phyloP scores from a whole-genome alignment of 2,329 filamentous ascomycete genomes.

The Alternaria triticimaculans region DNA sequence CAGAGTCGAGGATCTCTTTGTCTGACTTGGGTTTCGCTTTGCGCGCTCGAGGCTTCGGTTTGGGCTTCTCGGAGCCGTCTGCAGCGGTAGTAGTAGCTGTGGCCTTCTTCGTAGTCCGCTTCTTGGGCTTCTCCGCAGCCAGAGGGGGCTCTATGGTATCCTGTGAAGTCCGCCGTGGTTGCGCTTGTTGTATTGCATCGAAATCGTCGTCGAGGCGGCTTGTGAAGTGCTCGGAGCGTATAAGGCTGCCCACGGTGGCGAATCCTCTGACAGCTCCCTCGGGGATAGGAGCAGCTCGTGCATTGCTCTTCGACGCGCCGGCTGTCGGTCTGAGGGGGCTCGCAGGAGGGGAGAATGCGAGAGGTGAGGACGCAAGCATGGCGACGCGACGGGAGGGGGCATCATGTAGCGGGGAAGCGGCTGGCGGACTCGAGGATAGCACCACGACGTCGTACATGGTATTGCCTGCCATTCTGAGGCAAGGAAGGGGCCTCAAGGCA shows the following conservation, averaged over 20 bases:
- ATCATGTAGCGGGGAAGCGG: constrained; percentile 27
- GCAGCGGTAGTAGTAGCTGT: background rate
- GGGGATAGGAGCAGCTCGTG: constrained; percentile 35
- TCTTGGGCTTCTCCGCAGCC: constrained; percentile 24
- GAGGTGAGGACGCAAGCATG: constrained; percentile 32
- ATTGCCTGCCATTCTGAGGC: constrained; percentile 33
- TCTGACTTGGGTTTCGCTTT: constrained; percentile 36
- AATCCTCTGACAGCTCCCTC: constrained; percentile 37
- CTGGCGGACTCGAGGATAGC: constrained; percentile 44
- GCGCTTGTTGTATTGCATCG: constrained; percentile 7
- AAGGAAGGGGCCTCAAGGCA: constrained; percentile 10
- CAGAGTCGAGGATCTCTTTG: constrained; percentile 24
- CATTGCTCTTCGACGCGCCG: constrained; percentile 38
- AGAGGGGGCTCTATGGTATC: background rate
- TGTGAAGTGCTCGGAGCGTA: constrained; percentile 39
- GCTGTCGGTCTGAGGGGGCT: constrained; percentile 19
- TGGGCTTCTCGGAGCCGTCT: constrained; percentile 21
- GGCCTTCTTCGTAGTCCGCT: constrained; percentile 19
- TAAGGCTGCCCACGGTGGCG: constrained; percentile 42
- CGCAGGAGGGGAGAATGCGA: constrained; percentile 29
- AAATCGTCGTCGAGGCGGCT: constrained; percentile 22
- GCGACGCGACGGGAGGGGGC: constrained; percentile 38
- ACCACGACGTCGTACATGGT: constrained; percentile 32
- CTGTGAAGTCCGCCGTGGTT: constrained; percentile 4
- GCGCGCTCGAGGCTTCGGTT: constrained; percentile 32